phyloP scores from a whole-genome alignment of 768 basidiomycete genomes.

The Guyanaporus albipodus region DNA sequence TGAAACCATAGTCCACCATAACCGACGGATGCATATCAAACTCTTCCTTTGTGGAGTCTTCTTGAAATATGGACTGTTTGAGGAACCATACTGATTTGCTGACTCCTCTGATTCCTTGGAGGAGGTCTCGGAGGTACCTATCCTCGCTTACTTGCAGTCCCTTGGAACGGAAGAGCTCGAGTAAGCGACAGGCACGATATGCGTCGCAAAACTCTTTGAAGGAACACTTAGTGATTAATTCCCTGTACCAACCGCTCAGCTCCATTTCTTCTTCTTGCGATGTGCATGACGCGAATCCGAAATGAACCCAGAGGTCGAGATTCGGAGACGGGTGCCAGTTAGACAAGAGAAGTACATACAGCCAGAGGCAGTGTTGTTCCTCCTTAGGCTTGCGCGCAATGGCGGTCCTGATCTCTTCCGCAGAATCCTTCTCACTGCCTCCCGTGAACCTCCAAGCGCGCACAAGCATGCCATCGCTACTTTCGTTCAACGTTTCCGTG shows the following conservation, averaged over 20 bases:
- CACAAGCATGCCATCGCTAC: background rate
- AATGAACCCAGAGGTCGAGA: background rate
- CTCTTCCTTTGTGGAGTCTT: background rate
- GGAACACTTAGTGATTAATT: background rate
- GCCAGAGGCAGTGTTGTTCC: background rate
- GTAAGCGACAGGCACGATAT: background rate
- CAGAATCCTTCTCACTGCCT: background rate
- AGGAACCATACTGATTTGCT: slow-evolving; percentile 2
- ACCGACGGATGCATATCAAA: background rate
- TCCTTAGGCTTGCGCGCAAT: background rate
- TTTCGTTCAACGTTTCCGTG: background rate
- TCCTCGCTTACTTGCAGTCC: background rate
- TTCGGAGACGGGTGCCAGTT: background rate
- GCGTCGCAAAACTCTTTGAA: slow-evolving; percentile 4
- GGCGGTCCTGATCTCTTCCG: background rate
- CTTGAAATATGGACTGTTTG: background rate
- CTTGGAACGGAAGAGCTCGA: background rate
- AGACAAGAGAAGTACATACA: background rate
- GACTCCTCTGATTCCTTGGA: background rate
- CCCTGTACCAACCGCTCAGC: background rate
- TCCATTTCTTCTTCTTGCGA: background rate
- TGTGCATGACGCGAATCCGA: slow-evolving; percentile 1
- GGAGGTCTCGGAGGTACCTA: background rate
- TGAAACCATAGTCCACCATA: slow-evolving; percentile 3
- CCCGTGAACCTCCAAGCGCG: slow-evolving; percentile 1